Evolutionary conservation across 192 early-diverging fungal genomes (phyloP).

Genomic region (Backusella mclennaniae): DNA sequence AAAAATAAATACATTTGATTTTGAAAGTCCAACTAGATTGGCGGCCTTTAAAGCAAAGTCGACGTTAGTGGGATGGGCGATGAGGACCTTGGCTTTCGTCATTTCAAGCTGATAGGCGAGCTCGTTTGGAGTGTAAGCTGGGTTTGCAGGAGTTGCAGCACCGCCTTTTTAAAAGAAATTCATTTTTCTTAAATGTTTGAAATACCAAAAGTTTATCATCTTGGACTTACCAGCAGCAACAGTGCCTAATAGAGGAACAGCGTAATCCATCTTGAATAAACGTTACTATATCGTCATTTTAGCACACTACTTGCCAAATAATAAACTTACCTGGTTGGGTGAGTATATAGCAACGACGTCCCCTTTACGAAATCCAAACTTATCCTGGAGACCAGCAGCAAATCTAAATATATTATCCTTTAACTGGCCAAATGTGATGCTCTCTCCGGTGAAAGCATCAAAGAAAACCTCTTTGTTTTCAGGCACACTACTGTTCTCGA

Average conservation of each 20-base stretch:
- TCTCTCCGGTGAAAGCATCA: slow-evolving; percentile 44
- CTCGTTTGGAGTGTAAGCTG: slow-evolving; percentile 73
- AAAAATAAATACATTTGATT: slow-evolving; percentile 38
- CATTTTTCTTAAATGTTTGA: neutral
- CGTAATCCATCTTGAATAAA: slow-evolving; percentile 33
- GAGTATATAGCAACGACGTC: slow-evolving; percentile 61
- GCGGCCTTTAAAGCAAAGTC: slow-evolving; percentile 43
- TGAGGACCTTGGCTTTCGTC: slow-evolving; percentile 58
- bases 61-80: slow-evolving; percentile 45
- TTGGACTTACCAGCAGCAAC: slow-evolving; percentile 31
- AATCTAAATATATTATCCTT: slow-evolving; percentile 43
- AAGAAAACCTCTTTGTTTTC: slow-evolving; percentile 41
- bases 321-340: slow-evolving; percentile 26
- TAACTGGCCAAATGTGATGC: slow-evolving; percentile 50
- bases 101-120: slow-evolving; percentile 71
- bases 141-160: slow-evolving; percentile 70
- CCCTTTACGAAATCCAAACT: slow-evolving; percentile 56
- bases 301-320: neutral
- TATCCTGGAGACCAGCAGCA: slow-evolving; percentile 49
- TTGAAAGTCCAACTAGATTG: slow-evolving; percentile 26
- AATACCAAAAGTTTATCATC: neutral
- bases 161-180: slow-evolving; percentile 46
- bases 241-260: slow-evolving; percentile 27
- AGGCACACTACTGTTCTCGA: neutral
- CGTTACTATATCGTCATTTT: neutral